Percentiles rank a stretch among this genome's conserved stretches.
Conservation (phyloP, 1,284 basidiomycete species). For the Termitomyces sp. region DNA sequence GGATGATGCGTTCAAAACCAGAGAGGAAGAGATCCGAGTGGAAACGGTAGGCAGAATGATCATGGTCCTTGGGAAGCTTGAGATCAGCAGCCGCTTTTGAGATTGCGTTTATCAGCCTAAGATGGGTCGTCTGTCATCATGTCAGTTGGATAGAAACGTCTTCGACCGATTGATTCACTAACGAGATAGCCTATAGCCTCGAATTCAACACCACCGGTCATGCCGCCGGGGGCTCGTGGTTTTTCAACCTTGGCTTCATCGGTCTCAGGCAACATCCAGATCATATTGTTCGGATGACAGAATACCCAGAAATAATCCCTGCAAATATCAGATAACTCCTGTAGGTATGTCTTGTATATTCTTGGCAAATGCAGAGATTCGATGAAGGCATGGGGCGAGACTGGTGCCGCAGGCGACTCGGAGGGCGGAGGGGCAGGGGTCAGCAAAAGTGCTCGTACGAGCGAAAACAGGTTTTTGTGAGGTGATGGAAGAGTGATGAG, state of each 20-base stretch:
- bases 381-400: constrained; percentile 86
- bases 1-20: constrained; percentile 78
- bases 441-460: constrained; percentile 65
- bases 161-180: constrained; percentile 24
- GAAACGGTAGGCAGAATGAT: constrained; percentile 73
- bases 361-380: constrained; percentile 77
- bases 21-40: constrained; percentile 84
- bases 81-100: constrained; percentile 59
- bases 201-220: constrained; percentile 97
- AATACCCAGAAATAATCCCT: constrained; percentile 99
- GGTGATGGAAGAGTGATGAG: constrained; percentile 61
- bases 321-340: constrained; percentile 86
- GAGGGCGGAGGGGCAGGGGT: constrained; percentile 71
- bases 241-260: constrained; percentile 83
- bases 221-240: constrained; percentile 92
- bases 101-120: constrained; percentile 79
- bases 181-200: constrained; percentile 97
- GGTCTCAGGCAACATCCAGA: constrained; percentile 81
- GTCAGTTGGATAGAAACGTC: constrained; percentile 13
- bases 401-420: constrained; percentile 57
- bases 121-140: constrained; percentile 66
- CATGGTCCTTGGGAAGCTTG: constrained; percentile 58
- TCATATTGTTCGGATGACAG: constrained; percentile 90
- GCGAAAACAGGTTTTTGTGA: constrained; percentile 66
- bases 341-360: constrained; percentile 88